Base-by-base conservation (phyloP, 1,139 yeast species). In the Lodderomyces margitis region DNA sequence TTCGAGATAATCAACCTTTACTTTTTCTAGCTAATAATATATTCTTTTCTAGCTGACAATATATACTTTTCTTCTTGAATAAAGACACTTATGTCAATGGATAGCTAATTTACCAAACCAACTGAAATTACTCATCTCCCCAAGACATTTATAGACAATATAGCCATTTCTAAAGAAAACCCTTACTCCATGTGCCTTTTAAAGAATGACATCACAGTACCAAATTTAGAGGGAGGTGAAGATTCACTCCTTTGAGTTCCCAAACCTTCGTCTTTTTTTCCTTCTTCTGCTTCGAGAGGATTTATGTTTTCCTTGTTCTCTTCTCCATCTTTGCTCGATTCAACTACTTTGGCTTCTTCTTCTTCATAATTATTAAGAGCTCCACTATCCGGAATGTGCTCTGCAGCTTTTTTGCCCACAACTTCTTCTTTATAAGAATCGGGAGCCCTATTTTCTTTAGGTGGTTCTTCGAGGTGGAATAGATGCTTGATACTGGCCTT, bases 191-290 rank as follows among this genome's bases (percentile, higher is more conserved):
- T 23, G 25, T 23, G 25, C 25, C 25, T 23, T 10, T 23, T 23
- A 23, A 23, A 23, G 25, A 23, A 23, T 23, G 25, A 23, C 25
- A 23, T 23, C 25, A 23, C 25, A 23, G 25, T 23, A 23, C 25
- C 25, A 23, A 23, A 9, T 23, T 23, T 23, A 23, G 25, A 23
- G 25, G 25, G 25, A 23, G 25, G 25, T 23, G 33, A 15, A 28
- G 33, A 28, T 28, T 28, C 33, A 28, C 25, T 23, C 33, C 33
- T 16, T 28, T 16, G 20, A 28, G 33, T 16, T 28, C 33, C 33
- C 33, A 14, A 28, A 28, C 33, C 33, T 28, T 16, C 20, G 17
- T 14, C 33, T 28, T 16, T 8, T 28, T 28, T 28, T 12, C 20
- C 33, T 28, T 12, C 20, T 28, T 16, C 11, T n/a, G n/a, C n/a